Evolutionary conservation across 495 filamentous ascomycete genomes (phyloP), one percentile per base, ranked within the genome.

Genomic region (Rostrohypoxylon terebratum): DNA sequence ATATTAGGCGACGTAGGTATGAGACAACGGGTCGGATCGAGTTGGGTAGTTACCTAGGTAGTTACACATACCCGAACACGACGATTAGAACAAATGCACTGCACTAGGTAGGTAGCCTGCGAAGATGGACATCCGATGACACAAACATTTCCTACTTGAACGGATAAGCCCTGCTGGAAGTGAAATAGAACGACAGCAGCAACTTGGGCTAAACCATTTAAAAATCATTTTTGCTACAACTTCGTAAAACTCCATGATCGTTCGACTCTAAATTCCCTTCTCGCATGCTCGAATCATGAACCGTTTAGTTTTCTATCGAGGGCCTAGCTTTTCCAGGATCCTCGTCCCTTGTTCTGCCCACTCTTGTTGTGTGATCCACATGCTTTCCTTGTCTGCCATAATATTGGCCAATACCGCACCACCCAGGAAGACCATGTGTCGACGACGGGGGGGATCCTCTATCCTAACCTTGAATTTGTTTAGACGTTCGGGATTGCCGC

Each of bases 381-480:
- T 99, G 79, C 91, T 91, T 76, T 97, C 93, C 82, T 97, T 97
- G 80, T 98, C 94, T 55, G 96, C 94, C 90, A 99, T 98, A 83
- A 99, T 94, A 79, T 97, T 98, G 68, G 96, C 96, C 59, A 99
- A 87, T 53, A 99, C 96, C 8, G 96, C 96, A 77, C 96, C 96
- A 65, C 96, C 96, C 62, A 98, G 81, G 89, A 99, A 99, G 4
- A 98, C 96, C 96, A 99, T 98, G 82, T 99, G 96, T 78, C 94
- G 88, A 79, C 96, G 88, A 82, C 96, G 88, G 16, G 96, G 96
- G 50, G 96, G 96, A 78, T 99, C 96, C 77, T 99, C 96, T 81
- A 99, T 98, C 78, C 96, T 90, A 40, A 98, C 94, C 87, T 98
- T 98, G 87, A 99, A 98, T 90, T 98, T 99, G 82, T 88, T 94